Evolutionary conservation across 2,329 filamentous ascomycete genomes (phyloP).

Genomic region (Cytospora piceae): DNA sequence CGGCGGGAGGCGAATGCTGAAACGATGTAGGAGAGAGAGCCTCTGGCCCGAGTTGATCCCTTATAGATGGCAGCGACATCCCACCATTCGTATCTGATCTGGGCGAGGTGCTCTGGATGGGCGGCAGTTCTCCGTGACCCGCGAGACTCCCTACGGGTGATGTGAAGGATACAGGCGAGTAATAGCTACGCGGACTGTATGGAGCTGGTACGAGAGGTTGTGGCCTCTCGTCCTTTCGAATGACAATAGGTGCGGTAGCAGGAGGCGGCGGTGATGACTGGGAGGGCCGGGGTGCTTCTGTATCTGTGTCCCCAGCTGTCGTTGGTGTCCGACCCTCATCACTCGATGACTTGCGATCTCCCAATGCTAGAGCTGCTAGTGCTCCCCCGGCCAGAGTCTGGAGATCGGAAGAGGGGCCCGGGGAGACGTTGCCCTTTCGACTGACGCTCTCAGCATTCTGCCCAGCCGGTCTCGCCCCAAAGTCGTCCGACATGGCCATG

Average conservation of each 20-base stretch:
- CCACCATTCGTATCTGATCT: constrained; percentile 43
- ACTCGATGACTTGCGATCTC: constrained; percentile 26
- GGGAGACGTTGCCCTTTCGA: constrained; percentile 22
- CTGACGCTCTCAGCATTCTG: background rate
- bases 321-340: constrained; percentile 33
- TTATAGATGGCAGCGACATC: constrained; percentile 45
- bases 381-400: constrained; percentile 40
- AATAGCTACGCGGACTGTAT: constrained; percentile 24
- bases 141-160: constrained; percentile 30
- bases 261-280: constrained; percentile 8
- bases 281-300: constrained; percentile 12
- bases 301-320: constrained; percentile 31
- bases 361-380: constrained; percentile 35
- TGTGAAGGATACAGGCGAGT: constrained; percentile 29
- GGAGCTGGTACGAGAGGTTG: constrained; percentile 21
- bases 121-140: constrained; percentile 36
- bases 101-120: constrained; percentile 45
- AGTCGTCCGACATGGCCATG: constrained; percentile 33
- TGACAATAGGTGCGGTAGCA: constrained; percentile 8
- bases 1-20: constrained; percentile 41
- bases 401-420: constrained; percentile 34
- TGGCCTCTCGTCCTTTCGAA: constrained; percentile 25
- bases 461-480: constrained; percentile 27
- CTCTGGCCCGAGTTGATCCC: constrained; percentile 39
- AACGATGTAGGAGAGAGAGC: constrained; percentile 30